phyloP scores from a whole-genome alignment of 768 basidiomycete genomes.

The Sarcodon sp. region DNA sequence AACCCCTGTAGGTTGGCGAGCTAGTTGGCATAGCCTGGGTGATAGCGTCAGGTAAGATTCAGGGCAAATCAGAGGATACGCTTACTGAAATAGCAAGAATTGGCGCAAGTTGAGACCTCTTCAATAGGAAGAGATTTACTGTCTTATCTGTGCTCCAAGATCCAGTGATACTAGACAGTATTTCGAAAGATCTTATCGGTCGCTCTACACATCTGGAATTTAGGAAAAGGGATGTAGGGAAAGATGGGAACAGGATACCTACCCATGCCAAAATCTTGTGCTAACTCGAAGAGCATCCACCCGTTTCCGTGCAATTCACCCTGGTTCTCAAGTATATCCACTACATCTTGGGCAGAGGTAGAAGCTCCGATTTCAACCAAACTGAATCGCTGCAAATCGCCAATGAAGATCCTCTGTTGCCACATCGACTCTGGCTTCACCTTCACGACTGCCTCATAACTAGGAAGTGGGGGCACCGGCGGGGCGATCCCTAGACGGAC shows the following conservation, averaged over 20 bases:
- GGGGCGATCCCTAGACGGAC: constrained; percentile 5
- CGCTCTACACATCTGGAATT: constrained; percentile 44
- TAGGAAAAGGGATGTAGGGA: background rate
- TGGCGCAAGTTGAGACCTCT: constrained; percentile 52
- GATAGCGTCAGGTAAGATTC: constrained; percentile 19
- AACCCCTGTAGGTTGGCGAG: constrained; percentile 35
- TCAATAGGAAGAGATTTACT: constrained; percentile 72
- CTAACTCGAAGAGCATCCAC: constrained; percentile 88
- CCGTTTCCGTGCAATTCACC: constrained; percentile 57
- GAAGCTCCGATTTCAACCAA: constrained; percentile 55
- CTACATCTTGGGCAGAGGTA: constrained; percentile 64
- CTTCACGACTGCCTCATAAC: constrained; percentile 6
- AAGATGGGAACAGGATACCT: constrained; percentile 12
- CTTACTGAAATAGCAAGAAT: constrained; percentile 48
- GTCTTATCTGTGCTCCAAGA: constrained; percentile 84
- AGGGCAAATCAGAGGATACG: constrained; percentile 5
- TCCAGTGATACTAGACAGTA: constrained; percentile 63
- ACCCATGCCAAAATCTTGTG: constrained; percentile 92
- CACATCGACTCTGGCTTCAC: constrained; percentile 11
- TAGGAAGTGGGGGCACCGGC: constrained; percentile 25
- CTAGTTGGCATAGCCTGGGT: constrained; percentile 34
- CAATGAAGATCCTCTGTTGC: constrained; percentile 70
- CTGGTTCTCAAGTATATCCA: constrained; percentile 49
- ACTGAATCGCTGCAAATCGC: constrained; percentile 63
- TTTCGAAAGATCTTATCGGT: constrained; percentile 79